Base-by-base conservation (phyloP, 805 yeast genomes). In the Wickerhamiella azyma region DNA sequence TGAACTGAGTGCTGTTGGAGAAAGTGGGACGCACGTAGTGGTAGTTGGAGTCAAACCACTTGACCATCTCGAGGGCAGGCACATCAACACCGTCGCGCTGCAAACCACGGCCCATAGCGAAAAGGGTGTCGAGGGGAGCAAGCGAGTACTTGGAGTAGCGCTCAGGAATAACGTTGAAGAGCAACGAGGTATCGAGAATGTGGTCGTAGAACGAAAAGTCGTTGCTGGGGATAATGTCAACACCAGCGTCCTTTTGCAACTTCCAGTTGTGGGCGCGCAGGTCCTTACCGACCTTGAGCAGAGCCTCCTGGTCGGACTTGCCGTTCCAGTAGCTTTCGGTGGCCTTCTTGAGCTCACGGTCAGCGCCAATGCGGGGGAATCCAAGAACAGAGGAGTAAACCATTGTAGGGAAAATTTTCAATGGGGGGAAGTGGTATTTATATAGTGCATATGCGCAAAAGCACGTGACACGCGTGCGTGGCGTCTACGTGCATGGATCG, bases 81-180 rank as follows among this genome's bases (percentile, higher is more conserved):
- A 92, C 98, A 69, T 92, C 98, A 59, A 92, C 95, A 56, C 94
- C 94, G 70, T 82, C 80, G 74, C 92, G 85, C 76, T 92, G 98
- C 68, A 92, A 77, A 80, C 98, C 98, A 79, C 98, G 86, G 72
- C 97, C 98, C 97, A 92, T 92, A 64, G 98, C 98, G 67, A 92
- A 92, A 63, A 84, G 71, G 53, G 85, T 84, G 71, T 92, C 98
- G 58, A 92, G 75, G 66, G 85, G 80, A 56, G 85, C 77, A 66
- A 92, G 78, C 61, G 81, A 78, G 71, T 74, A 85, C 76, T 92
- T 82, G 71, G 89, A 74, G 81, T 92, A 92, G 72, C 97, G 83
- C 62, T 85, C 94, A 66, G 98, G 98, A 66, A 92, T 76, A 59
- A 80, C 96, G 65, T 92, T 92, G 81, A 92, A 86, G 65, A 89